A percentile compares a stretch with the other conserved stretches of the same genome.
phyloP scores from a whole-genome alignment of 352 stramenopile genomes.

The Globisporangium orthogonon region DNA sequence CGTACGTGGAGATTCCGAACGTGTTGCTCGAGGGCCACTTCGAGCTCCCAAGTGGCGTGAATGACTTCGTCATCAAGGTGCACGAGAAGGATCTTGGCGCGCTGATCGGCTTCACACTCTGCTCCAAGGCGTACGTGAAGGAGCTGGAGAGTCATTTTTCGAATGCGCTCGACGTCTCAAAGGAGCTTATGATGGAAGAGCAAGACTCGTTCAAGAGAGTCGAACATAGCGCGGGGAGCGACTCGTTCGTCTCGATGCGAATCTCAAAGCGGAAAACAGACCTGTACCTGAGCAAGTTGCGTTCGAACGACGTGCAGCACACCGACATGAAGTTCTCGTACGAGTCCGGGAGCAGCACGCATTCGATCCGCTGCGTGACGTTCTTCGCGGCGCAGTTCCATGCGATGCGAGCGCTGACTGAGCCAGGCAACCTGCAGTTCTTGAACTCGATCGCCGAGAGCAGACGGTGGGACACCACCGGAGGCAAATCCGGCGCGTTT shows the following conservation, averaged over 20 bases:
- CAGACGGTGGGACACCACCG: constrained; percentile 65
- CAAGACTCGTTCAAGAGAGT: constrained; percentile 1
- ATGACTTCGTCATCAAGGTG: constrained; percentile 74
- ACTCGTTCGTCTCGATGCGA: constrained; percentile 6
- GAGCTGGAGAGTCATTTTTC: constrained; percentile 63
- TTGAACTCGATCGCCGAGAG: constrained; percentile 81
- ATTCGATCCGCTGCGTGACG: constrained; percentile 62
- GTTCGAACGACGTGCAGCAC: constrained; percentile 61
- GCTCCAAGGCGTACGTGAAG: constrained; percentile 61
- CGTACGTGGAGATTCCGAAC: constrained; percentile 41
- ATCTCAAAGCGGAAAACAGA: constrained; percentile 30
- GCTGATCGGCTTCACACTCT: constrained; percentile 77
- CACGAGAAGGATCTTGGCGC: constrained; percentile 80
- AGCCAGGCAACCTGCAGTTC: constrained; percentile 67
- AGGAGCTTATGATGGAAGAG: constrained; percentile 28
- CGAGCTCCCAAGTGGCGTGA: constrained; percentile 61
- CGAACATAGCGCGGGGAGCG: background rate
- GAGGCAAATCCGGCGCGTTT: constrained; percentile 81
- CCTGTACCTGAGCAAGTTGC: constrained; percentile 67
- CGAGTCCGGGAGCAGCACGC: constrained; percentile 34
- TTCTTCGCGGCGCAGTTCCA: constrained; percentile 86
- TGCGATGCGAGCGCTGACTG: constrained; percentile 54
- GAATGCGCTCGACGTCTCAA: constrained; percentile 36
- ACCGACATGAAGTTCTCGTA: constrained; percentile 78
- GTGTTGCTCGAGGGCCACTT: constrained; percentile 60